Base-by-base conservation (phyloP, 192 early-diverging fungal genomes). In the Backusella circina region DNA sequence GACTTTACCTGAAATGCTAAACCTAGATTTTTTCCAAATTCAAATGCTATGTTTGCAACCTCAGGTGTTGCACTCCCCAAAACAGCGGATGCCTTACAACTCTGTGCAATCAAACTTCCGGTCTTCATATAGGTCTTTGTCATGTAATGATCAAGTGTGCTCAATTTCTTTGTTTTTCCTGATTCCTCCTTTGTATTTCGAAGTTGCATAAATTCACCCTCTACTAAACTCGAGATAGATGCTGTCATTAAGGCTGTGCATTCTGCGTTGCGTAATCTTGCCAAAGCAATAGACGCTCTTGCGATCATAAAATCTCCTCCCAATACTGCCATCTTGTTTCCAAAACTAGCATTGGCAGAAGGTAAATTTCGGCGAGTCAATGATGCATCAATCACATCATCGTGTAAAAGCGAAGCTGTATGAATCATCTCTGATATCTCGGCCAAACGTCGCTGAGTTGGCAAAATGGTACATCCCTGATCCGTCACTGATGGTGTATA, bases 361-460 rank as follows among this genome's bases (percentile, higher is more conserved):
- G 92, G 85, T 69, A 92, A 72, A 28, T 88, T 87, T 16, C 96
- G 89, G 35, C 96, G 92, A 5, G 87, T 90, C 50, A 91, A 85
- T 0, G 94, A 88, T 18, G 85, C 80, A 68, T 83, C 82, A 68
- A 96, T 91, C 16, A 96, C 93, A 79, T 99, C 97, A 83, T 99
- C 95, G 80, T 99, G 97, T 9, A 99, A 84, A 10, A 99, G 83
- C 3, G 96, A 95, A 13, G 97, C 94, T 4, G 96, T 99, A 79
- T 99, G 96, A 77, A 99, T 99, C 93, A 99, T 96, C 82, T 99
- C 97, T 0, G 94, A 94, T 69, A 99, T 98, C 82, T 99, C 97
- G 5, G 96, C 96, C 61, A 99, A 86, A 9, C 97, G 90, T 16
- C 94, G 87, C 67, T 99, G 97, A 31, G 95, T 90, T 9, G 94